Base-by-base conservation (phyloP, 305 asterid species). In the Fraxinus nigra region DNA sequence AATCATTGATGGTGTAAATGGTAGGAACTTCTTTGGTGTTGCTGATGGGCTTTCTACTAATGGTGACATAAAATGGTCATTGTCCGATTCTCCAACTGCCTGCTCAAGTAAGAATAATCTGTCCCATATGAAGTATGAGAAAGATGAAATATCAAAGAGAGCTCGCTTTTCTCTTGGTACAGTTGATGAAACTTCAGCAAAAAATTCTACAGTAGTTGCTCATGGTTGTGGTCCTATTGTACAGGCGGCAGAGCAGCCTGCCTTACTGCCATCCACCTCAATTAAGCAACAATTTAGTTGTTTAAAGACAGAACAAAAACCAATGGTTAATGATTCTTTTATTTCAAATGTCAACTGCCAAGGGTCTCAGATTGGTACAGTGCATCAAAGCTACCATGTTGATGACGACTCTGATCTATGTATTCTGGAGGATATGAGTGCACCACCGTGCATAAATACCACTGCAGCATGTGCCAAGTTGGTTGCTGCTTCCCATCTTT, bases 371-470 rank as follows among this genome's bases (percentile, higher is more conserved):
- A 89, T 37, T 73, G 89, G 81, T 84, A 79, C 85, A 46, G 46
- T 81, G 30, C 83, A 65, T 72, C 87, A 82, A 83, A 91, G 32
- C 84, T 80, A 40, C 61, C 80, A 67, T 61, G 84, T 74, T 72
- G 93, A 86, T 30, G 95, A 90, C 77, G 99, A 93, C 80, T 86
- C 86, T 48, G 99, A 96, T 89, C 79, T 97, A 74, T 92, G 97
- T 79, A 85, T 97, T 82, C 88, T 97, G 61, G 98, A 97, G 89
- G 94, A 93, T 87, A 87, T 90, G 85, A 93, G 98, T 88, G 95
- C 89, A 61, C 98, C 98, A 18, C 90, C 94, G 5, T 84, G 67
- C 20, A 72, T 79, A 51, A 87, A 80, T 82, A 81, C 81, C 73
- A 78, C 85, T 85, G 78, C 80, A 24, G 84, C 79, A 84, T 85